Evolutionary conservation across 78 protist genomes (phyloP), one percentile per base, ranked within the genome.

Genomic region (Dictyostelium brefeldianum): DNA sequence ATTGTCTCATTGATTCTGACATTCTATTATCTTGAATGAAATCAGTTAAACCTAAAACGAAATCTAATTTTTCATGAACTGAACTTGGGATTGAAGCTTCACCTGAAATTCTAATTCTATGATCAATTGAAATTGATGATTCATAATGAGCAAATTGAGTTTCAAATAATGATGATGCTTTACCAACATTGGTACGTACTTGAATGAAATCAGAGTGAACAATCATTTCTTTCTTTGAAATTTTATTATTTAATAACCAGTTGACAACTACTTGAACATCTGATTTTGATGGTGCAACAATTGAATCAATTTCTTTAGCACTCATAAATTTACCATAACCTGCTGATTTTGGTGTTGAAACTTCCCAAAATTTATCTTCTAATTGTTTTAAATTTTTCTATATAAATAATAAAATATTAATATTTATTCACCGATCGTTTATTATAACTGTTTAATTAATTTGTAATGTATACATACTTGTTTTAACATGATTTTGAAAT

Each of bases 21-120:
- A 48, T 74, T 50, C 18, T 36, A 29, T 62, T 74, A 74, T 84
- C 95, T 74, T 74, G 83, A 65, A 90, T 77, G 75, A 90, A 80
- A 47, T 90, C 95, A 22, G 95, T 43, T 83, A 90, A 20, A 75
- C 96, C 96, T 9, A 70, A 67, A 47, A 94, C 43, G 53, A 94
- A 94, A 27, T 94, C 96, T 25, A 94, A 27, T 57, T 94, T 94
- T 0, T 75, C 48, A 11, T 57, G 8, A 47, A 90, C 36, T 11
- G 27, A 41, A 43, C 3, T 25, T 54, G 96, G 96, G 20, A 94
- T 41, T 5, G 41, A 83, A 27, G 80, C 89, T 48, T 22, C 47
- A 62, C 94, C 96, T 5, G 31, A 27, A 43, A 83, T 43, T 56
- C 96, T 51, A 51, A 62, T 29, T 75, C 83, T 65, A 12, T 20